These are phyloP conservation scores for Torulaspora maleeae DNA, from an alignment of 805 yeast species.

Conservation along the genomic window DNA sequence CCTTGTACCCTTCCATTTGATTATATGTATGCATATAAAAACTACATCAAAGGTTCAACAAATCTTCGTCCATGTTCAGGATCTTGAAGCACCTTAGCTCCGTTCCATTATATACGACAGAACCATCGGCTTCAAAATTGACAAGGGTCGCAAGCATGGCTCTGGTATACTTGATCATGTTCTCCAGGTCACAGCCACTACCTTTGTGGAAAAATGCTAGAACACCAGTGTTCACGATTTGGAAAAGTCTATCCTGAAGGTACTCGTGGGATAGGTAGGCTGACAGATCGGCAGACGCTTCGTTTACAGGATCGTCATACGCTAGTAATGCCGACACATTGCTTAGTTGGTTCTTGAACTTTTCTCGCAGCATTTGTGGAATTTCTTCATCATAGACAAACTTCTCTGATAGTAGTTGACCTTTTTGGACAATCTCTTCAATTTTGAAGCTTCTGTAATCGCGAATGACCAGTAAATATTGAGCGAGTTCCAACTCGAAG, in stretches of 20 bases:
- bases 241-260: conserved; percentile 32
- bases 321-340: conserved; percentile 51
- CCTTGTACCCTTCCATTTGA: neutral
- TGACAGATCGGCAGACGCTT: conserved; percentile 31
- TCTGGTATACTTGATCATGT: conserved; percentile 41
- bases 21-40: neutral
- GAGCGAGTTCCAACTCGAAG: conserved; percentile 31
- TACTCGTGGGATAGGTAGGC: conserved; percentile 26
- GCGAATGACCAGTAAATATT: conserved; percentile 22
- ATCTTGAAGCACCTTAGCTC: conserved; percentile 33
- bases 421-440: conserved; percentile 18
- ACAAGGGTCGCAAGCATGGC: conserved; percentile 35
- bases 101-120: conserved; percentile 21
- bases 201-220: conserved; percentile 42
- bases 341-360: conserved; percentile 39
- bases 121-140: conserved; percentile 32
- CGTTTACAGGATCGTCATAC: conserved; percentile 46
- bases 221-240: conserved; percentile 37
- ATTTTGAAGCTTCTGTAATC: conserved; percentile 14
- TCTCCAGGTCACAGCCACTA: conserved; percentile 42
- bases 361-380: conserved; percentile 24
- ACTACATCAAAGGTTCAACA: conserved; percentile 30
- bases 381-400: conserved; percentile 22
- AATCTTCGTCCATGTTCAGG: conserved; percentile 45
- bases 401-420: conserved; percentile 25